Base-by-base conservation (phyloP, 176 grass and related monocot species). In the Hsuehochloa calcarea region DNA sequence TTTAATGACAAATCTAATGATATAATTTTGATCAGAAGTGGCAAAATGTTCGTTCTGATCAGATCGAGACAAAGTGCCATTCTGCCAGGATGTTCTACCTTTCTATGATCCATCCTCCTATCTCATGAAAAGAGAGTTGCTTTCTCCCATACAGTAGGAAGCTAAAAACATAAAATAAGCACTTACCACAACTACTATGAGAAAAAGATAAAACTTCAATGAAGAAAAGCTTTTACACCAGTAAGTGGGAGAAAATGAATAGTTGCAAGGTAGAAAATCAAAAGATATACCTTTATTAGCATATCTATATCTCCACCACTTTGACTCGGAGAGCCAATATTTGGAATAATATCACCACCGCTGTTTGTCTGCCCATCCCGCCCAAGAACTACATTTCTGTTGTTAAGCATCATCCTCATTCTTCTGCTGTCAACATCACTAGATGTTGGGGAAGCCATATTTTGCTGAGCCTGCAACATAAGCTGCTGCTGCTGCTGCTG, bases 401-500 rank as follows among this genome's bases (percentile, higher is more conserved):
- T 85, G 80, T 89, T 95, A 70, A 95, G 77, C 89, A 95, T 88
- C 90, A 95, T 89, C 85, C 93, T 84, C 80, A 95, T 77, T 75
- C 93, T 92, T 92, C 90, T 90, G 70, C 69, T 89, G 29, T 95
- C 93, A 67, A 91, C 87, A 91, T 95, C 93, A 87, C 86, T 88
- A 71, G 88, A 85, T 79, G 93, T 89, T 72, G 93, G 90, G 25
- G 93, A 95, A 65, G 85, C 31, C 34, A 92, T 81, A 90, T 92
- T 95, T 85, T 90, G 93, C 66, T 95, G 93, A 49, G 90, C 90
- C 77, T 92, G 90, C 69, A 95, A 72, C 9, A 92, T 45, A 89
- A 95, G 85, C 54, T 91, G 85, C 67, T 95, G 93, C 61, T 95
- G 93, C 61, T 95, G 93, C 58, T 95, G 93, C 47, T 95, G 90